Evolutionary conservation across 345 rosid genomes (phyloP).

Genomic region (Salix udensis): DNA sequence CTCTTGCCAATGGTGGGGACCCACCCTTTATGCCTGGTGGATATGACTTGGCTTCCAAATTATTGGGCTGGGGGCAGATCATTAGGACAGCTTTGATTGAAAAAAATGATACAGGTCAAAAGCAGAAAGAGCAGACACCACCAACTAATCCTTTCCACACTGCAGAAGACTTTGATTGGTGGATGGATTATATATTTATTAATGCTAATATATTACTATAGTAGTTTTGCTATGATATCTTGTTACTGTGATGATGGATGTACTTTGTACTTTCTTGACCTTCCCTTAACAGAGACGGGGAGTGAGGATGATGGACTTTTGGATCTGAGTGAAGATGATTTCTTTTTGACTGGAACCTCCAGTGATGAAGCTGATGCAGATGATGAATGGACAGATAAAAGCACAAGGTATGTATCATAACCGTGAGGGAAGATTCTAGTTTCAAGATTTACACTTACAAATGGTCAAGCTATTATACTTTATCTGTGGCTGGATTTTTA

Average conservation of each 20-base stretch:
- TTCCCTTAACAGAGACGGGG: conserved; percentile 71
- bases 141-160: neutral
- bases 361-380: conserved; percentile 99
- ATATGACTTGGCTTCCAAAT: neutral
- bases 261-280: conserved; percentile 5
- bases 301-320: conserved; percentile 97
- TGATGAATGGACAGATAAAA: conserved; percentile 97
- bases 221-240: conserved; percentile 2
- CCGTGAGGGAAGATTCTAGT: neutral
- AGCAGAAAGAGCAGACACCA: neutral
- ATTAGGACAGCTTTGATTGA: neutral
- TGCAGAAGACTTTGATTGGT: neutral
- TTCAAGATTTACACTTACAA: neutral
- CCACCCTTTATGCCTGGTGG: neutral
- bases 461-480: neutral
- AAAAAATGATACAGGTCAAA: neutral
- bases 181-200: neutral
- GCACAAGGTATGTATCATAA: conserved; percentile 57
- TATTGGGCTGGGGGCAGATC: neutral
- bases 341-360: conserved; percentile 81
- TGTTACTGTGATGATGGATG: neutral
- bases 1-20: neutral
- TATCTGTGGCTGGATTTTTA: neutral
- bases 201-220: neutral
- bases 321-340: conserved; percentile 95